Conservation (phyloP, 2,329 filamentous ascomycete species). For the Aureobasidium melanogenum region DNA sequence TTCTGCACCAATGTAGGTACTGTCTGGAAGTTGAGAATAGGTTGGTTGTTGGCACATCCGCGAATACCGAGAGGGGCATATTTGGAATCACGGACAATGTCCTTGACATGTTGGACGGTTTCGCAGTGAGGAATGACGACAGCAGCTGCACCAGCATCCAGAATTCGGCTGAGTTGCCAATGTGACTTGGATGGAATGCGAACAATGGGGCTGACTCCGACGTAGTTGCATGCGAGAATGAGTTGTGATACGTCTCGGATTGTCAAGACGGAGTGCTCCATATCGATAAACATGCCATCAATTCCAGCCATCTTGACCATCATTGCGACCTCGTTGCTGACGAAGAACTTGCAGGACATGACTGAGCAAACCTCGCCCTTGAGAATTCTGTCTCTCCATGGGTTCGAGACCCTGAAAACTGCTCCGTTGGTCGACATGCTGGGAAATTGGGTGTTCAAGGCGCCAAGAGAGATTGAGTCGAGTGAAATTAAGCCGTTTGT, state of each 20-base stretch:
- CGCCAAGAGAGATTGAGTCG: not conserved
- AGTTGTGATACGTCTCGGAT: conserved; percentile 30
- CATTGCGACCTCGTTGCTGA: conserved; percentile 29
- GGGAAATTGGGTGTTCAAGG: not conserved
- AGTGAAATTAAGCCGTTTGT: not conserved
- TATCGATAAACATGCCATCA: conserved; percentile 36
- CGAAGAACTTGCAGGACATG: conserved; percentile 24
- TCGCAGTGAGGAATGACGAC: conserved; percentile 36
- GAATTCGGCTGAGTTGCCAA: conserved; percentile 30
- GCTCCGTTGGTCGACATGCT: not conserved
- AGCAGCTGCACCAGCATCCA: conserved; percentile 34
- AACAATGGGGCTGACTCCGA: conserved; percentile 34
- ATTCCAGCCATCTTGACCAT: conserved; percentile 34
- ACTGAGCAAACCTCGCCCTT: conserved; percentile 1
- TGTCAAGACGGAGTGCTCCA: conserved; percentile 36
- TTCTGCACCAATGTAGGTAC: conserved; percentile 20
- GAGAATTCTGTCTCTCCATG: not conserved
- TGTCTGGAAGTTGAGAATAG: conserved; percentile 28
- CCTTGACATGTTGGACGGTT: conserved; percentile 28
- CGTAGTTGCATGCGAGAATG: conserved; percentile 31
- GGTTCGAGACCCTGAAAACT: not conserved
- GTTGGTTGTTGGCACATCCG: conserved; percentile 29
- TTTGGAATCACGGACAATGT: conserved; percentile 30
- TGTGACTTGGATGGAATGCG: conserved; percentile 32
- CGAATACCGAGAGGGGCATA: conserved; percentile 31